Percentiles rank a stretch among this genome's conserved stretches.
Evolutionary conservation across 108 stramenopile genomes (phyloP).

Genomic region (Cylindrotheca fusiformis): DNA sequence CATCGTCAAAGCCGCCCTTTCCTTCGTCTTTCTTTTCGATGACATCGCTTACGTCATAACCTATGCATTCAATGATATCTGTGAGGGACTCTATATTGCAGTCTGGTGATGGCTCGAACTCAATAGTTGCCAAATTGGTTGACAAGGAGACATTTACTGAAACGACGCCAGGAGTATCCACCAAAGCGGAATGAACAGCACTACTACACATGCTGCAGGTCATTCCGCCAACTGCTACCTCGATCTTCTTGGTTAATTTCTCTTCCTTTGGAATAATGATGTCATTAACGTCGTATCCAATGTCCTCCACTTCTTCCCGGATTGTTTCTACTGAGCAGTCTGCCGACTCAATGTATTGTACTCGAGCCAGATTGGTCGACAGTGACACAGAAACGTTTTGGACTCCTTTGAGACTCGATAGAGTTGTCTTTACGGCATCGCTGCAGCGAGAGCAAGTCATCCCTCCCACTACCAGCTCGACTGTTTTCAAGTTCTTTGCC

Average conservation of each 20-base stretch:
- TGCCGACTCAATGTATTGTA: constrained; percentile 24
- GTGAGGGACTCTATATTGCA: constrained; percentile 17
- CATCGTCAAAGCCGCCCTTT: background rate
- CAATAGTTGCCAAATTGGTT: constrained; percentile 27
- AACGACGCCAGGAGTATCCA: constrained; percentile 18
- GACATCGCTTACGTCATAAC: constrained; percentile 35
- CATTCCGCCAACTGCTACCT: constrained; percentile 26
- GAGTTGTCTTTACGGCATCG: constrained; percentile 23
- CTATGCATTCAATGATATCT: constrained; percentile 41
- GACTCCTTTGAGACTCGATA: constrained; percentile 23
- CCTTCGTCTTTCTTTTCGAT: background rate
- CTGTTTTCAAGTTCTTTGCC: background rate
- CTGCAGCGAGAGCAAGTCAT: constrained; percentile 58
- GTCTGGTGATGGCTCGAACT: constrained; percentile 12
- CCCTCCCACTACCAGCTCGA: constrained; percentile 41
- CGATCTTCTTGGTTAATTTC: constrained; percentile 13
- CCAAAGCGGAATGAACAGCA: constrained; percentile 19
- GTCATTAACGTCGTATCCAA: constrained; percentile 43
- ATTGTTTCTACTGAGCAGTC: constrained; percentile 11
- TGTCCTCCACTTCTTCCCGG: constrained; percentile 36
- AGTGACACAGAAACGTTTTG: constrained; percentile 23
- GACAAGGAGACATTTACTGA: constrained; percentile 30
- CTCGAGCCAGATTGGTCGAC: constrained; percentile 37
- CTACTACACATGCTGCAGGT: constrained; percentile 27
- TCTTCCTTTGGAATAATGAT: constrained; percentile 12